Conservation (phyloP, 2,329 filamentous ascomycete species). For the Grosmannia serpens region DNA sequence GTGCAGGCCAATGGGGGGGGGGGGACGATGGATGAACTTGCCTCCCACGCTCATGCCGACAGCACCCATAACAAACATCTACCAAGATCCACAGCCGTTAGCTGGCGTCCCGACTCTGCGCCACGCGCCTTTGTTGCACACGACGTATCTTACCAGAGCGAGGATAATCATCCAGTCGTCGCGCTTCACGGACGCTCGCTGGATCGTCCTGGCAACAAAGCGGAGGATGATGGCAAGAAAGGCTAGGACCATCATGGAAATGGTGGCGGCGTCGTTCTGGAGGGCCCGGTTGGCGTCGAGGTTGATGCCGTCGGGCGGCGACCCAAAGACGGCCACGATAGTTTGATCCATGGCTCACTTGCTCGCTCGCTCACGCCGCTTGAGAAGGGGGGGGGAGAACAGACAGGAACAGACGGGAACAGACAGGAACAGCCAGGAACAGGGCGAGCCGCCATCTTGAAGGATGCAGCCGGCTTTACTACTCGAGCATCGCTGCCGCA, state of each 20-base stretch:
- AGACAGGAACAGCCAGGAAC: not conserved
- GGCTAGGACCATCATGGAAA: conserved; percentile 1
- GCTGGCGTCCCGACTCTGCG: not conserved
- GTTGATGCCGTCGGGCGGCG: not conserved
- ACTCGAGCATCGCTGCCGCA: too few relatives aligned
- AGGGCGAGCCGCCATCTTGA: too few relatives aligned
- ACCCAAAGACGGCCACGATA: not conserved
- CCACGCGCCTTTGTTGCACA: too few relatives aligned
- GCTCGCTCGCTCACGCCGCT: too few relatives aligned
- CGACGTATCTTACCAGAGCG: not conserved
- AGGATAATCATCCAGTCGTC: not conserved
- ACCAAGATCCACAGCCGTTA: not conserved
- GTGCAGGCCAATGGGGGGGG: not conserved
- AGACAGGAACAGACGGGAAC: not conserved
- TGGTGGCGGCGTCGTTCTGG: not conserved
- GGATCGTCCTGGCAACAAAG: not conserved
- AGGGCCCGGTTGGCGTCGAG: not conserved
- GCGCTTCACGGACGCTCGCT: not conserved
- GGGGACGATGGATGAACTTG: not conserved
- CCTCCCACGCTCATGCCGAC: not conserved
- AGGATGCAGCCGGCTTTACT: too few relatives aligned
- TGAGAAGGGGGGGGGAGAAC: not conserved
- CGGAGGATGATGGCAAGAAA: not conserved
- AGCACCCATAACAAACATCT: not conserved
- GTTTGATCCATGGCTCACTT: not conserved